These are phyloP conservation scores for Amauroascus niger DNA, from an alignment of 2,329 filamentous ascomycete genomes.

Conservation along the genomic window DNA sequence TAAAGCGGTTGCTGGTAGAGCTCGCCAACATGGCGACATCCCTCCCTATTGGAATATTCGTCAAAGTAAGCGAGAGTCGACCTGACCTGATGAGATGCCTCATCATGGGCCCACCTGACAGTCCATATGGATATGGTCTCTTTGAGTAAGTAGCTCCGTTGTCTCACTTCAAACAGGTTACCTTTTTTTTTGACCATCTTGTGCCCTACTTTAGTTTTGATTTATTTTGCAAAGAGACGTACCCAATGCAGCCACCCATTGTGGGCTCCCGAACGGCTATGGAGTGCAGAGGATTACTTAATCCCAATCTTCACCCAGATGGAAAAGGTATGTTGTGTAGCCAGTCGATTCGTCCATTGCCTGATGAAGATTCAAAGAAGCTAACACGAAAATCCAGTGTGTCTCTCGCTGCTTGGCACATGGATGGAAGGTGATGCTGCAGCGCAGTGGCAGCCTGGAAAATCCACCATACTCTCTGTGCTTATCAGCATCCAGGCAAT, in stretches of 20 bases:
- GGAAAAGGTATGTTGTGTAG: slow-evolving; percentile 36
- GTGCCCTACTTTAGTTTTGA: slow-evolving; percentile 35
- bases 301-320: slow-evolving; percentile 45
- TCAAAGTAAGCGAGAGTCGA: slow-evolving; percentile 39
- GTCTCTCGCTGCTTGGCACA: slow-evolving; percentile 43
- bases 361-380: slow-evolving; percentile 1
- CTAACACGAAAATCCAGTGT: slow-evolving; percentile 30
- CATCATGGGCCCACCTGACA: slow-evolving; percentile 43
- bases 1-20: slow-evolving; percentile 42
- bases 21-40: slow-evolving; percentile 38
- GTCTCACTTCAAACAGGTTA: background rate
- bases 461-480: slow-evolving; percentile 45
- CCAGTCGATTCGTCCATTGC: background rate
- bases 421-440: slow-evolving; percentile 36
- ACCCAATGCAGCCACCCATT: slow-evolving; percentile 36
- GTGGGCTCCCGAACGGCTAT: slow-evolving; percentile 40
- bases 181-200: background rate
- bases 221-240: slow-evolving; percentile 36
- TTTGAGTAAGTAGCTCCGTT: slow-evolving; percentile 35
- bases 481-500: slow-evolving; percentile 50
- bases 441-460: slow-evolving; percentile 37
- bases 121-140: slow-evolving; percentile 46
- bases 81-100: slow-evolving; percentile 44
- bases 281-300: slow-evolving; percentile 33
- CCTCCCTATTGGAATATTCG: slow-evolving; percentile 45